Percentiles rank a stretch among this genome's conserved stretches.
These are phyloP conservation scores for Ruellia speciosa DNA, from an alignment of 305 asterid species.

Conservation along the genomic window DNA sequence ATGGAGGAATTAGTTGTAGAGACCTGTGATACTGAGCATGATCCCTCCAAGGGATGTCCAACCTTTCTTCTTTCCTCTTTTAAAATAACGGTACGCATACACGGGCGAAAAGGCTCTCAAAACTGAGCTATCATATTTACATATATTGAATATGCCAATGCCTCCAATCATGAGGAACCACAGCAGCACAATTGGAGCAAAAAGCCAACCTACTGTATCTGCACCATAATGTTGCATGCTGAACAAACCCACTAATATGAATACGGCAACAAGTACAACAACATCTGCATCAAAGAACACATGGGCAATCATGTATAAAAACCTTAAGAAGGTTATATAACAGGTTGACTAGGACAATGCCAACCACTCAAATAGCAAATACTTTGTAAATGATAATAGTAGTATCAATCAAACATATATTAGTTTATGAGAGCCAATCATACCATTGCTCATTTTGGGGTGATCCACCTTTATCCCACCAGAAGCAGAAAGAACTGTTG, in stretches of 20 bases:
- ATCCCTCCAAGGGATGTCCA: conserved; percentile 97
- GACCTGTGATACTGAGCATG: conserved; percentile 98
- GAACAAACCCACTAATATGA: conserved; percentile 80
- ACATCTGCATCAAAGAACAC: conserved; percentile 50
- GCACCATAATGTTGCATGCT: conserved; percentile 96
- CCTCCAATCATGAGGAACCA: conserved; percentile 97
- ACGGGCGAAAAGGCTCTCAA: conserved; percentile 81
- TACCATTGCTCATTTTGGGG: conserved; percentile 88
- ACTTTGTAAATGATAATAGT: not conserved
- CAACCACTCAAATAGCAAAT: too few species aligned
- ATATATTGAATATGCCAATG: conserved; percentile 78
- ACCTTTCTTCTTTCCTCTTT: conserved; percentile 47
- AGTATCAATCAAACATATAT: not conserved
- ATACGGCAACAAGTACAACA: conserved; percentile 74
- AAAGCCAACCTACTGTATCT: conserved; percentile 93
- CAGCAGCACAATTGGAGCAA: conserved; percentile 84
- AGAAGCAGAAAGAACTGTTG: conserved; percentile 90
- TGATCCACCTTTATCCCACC: conserved; percentile 91
- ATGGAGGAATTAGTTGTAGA: conserved; percentile 1
- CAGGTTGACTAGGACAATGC: too few species aligned
- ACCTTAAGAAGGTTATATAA: conserved; percentile 4
- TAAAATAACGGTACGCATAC: conserved; percentile 64
- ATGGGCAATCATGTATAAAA: conserved; percentile 13
- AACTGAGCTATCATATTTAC: conserved; percentile 68
- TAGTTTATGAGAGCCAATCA: conserved; percentile 14